Evolutionary conservation across 2,329 filamentous ascomycete species (phyloP).

Genomic region (Aspergillus brasiliensis): DNA sequence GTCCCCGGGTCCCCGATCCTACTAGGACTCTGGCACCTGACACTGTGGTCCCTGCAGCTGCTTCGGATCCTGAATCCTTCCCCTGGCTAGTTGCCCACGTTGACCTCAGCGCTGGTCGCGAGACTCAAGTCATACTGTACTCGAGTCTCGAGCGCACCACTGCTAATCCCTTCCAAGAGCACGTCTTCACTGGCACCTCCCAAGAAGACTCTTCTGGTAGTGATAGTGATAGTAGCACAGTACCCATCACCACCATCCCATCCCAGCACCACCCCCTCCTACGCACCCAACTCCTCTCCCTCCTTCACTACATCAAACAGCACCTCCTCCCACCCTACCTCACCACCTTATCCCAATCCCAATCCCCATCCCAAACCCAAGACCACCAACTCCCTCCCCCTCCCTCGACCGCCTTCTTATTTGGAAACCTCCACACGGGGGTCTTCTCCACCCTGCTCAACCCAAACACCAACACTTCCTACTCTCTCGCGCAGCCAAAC

Average conservation of each 20-base stretch:
- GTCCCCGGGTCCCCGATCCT: background rate
- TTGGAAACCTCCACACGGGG: slow-evolving; percentile 41
- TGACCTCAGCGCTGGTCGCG: slow-evolving; percentile 40
- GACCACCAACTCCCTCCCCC: slow-evolving; percentile 12
- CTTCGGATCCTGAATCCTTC: background rate
- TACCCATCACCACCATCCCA: background rate
- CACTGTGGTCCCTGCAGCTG: no score
- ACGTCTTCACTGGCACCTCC: background rate
- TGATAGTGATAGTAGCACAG: slow-evolving; percentile 6
- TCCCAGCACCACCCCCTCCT: background rate
- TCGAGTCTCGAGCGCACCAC: slow-evolving; percentile 39
- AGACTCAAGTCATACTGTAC: slow-evolving; percentile 47
- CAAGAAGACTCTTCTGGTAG: background rate
- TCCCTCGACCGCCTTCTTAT: slow-evolving; percentile 31
- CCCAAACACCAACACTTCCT: background rate
- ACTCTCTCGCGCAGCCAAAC: background rate
- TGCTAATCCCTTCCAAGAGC: background rate
- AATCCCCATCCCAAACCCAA: background rate
- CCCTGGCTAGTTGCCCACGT: slow-evolving; percentile 47
- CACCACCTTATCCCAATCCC: background rate
- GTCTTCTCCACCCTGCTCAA: slow-evolving; percentile 31
- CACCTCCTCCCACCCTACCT: slow-evolving; percentile 9
- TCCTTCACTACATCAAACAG: slow-evolving; percentile 7
- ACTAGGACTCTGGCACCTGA: no score
- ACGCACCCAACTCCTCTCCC: slow-evolving; percentile 8